Base-by-base conservation (phyloP, 768 basidiomycete genomes). In the Leccinum olivaceopallidum region DNA sequence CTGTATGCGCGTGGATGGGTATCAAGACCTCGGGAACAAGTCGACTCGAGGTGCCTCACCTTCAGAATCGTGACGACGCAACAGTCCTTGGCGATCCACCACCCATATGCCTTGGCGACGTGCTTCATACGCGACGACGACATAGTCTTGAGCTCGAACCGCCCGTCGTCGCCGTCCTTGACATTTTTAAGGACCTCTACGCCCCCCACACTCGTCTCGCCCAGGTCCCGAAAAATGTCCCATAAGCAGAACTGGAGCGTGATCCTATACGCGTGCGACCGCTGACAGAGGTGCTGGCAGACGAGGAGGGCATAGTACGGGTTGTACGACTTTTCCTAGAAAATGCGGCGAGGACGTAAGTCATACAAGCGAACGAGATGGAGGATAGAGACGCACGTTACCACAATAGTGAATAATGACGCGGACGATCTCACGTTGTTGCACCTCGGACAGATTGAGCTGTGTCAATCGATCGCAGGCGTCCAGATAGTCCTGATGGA, bases 201-300 rank as follows among this genome's bases (percentile, higher is more conserved):
- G 7, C 94, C 93, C 2, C 94, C 93, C 37, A 95, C 91, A 32
- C 76, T 83, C 10, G 79, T 83, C 74, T 97, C 94, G 13, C 94
- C 96, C 50, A 98, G 78, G 61, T 92, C 92, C 9, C 96, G 89
- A 30, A 98, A 76, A 71, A 98, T 95, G 71, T 99, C 97, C 97
- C 97, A 99, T 8, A 98, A 76, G 66, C 88, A 92, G 73, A 92
- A 98, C 69, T 98, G 97, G 22, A 98, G 78, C 2, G 97, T 98
- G 66, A 98, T 89, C 68, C 86, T 92, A 79, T 94, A 88, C 5
- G 89, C 84, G 70, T 96, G 94, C 0, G 94, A 87, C 9, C 77
- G 78, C 9, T 82, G 79, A 69, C 92, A 92, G 30, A 98, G 85
- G 13, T 92, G 87, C 65, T 93, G 89, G 63, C 86, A 86, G 39